Conservation (phyloP, 179 eudicot species). For the Corrigiola litoralis region DNA sequence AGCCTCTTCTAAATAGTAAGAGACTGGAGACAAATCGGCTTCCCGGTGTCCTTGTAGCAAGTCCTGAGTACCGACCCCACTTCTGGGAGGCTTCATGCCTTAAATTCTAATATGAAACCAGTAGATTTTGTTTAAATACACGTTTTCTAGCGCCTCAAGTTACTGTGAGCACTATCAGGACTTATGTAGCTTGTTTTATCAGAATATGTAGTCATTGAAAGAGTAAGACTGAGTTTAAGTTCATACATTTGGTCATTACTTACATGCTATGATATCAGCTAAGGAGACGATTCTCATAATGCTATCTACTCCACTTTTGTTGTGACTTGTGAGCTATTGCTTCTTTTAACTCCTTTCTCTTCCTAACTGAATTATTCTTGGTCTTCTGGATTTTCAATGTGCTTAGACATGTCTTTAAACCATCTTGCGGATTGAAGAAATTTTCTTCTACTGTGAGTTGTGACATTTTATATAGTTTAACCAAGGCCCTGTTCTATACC, state of each 20-base stretch:
- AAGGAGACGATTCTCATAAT: conserved; percentile 1
- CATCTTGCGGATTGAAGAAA: too few species aligned
- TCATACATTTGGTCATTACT: conserved; percentile 9
- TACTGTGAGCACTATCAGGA: conserved; percentile 14
- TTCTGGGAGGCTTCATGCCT: conserved; percentile 24
- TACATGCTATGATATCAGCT: conserved; percentile 7
- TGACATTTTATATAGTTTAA: too few species aligned
- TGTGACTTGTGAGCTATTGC: too few species aligned
- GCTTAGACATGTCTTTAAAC: too few species aligned
- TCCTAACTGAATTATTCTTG: background rate
- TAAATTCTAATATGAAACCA: conserved; percentile 14
- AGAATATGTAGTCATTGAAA: conserved; percentile 17
- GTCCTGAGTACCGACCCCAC: conserved; percentile 4
- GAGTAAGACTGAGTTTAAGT: conserved; percentile 16
- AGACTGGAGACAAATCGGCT: conserved; percentile 7
- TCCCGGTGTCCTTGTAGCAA: conserved; percentile 3
- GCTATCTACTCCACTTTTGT: background rate
- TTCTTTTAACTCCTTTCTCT: too few species aligned
- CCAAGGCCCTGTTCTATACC: too few species aligned
- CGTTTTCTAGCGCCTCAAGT: conserved; percentile 20
- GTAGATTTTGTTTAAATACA: conserved; percentile 20
- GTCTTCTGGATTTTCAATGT: background rate
- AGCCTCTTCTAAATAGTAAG: conserved; percentile 7
- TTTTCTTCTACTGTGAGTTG: too few species aligned
- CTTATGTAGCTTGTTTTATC: conserved; percentile 17